Evolutionary conservation across 106 monocot genomes (phyloP).

Genomic region (Dendrobium chrysotoxum): DNA sequence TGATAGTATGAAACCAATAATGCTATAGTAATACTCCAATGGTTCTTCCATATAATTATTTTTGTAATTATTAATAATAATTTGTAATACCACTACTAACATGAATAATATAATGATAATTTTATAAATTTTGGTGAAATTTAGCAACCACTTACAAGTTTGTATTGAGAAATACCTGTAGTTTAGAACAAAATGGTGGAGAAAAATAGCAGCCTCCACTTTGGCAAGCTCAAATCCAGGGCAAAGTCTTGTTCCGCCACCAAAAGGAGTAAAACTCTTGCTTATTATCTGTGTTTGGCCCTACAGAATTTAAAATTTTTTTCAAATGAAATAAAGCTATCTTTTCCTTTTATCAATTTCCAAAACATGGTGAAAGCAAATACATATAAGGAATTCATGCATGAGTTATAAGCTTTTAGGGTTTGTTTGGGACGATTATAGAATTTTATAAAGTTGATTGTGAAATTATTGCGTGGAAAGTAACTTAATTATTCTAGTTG

Average conservation of each 20-base stretch:
- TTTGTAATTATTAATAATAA: neutral
- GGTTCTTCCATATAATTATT: neutral
- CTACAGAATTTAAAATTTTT: slow-evolving; percentile 8
- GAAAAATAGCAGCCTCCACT: slow-evolving; percentile 72
- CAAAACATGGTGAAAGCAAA: no score
- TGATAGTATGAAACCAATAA: neutral
- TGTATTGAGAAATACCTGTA: slow-evolving; percentile 38
- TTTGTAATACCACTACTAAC: neutral
- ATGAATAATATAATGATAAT: neutral
- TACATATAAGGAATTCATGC: no score
- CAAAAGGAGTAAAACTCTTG: slow-evolving; percentile 79
- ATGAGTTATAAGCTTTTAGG: no score
- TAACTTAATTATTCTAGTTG: no score
- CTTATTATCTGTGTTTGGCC: slow-evolving; percentile 39
- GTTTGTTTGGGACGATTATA: no score
- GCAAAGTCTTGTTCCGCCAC: slow-evolving; percentile 75
- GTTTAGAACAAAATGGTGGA: slow-evolving; percentile 75
- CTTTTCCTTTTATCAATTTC: no score
- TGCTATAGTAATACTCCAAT: neutral
- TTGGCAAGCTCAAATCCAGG: slow-evolving; percentile 80
- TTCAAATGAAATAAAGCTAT: no score
- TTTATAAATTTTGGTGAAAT: neutral
- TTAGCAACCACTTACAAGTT: slow-evolving; percentile 35
- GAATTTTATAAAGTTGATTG: no score
- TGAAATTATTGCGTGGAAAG: no score